Base-by-base conservation (phyloP, 805 yeast genomes). In the Maudiozyma serrabonitensis region DNA sequence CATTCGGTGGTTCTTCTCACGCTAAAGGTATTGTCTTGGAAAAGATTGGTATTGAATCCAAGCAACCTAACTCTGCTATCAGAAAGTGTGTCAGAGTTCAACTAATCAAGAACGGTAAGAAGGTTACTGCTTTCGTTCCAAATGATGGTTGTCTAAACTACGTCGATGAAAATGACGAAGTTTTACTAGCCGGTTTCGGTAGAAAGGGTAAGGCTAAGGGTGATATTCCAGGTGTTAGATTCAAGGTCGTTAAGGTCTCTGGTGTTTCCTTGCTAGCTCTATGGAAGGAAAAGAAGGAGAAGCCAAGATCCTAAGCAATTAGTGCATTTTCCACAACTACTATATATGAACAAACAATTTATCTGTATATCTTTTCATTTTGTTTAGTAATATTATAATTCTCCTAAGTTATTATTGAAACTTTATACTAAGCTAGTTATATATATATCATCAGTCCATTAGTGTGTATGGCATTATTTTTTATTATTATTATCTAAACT, bases 151-250 rank as follows among this genome's bases (percentile, higher is more conserved):
- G 99, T 84, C 80, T 93, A 77, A 93, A 93, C 93, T 93, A 84
- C 69, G 97, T 93, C 70, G 99, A 93, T 75, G 98, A 93, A 82
- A 93, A 93, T 83, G 99, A 93, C 80, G 98, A 93, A 79, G 99
- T 93, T 69, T 81, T 93, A 71, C 82, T 93, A 69, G 98, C 99
- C 71, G 99, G 99, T 84, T 93, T 93, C 89, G 99, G 99, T 88
- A 89, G 98, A 82, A 93, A 96, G 84, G 99, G 99, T 82, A 93
- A 93, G 84, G 99, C 99, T 76, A 93, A 93, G 95, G 99, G 99
- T 84, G 99, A 93, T 90, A 91, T 93, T 73, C 99, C 99, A 77
- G 99, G 99, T 88, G 99, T 93, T 74, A 93, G 99, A 87, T 93
- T 93, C 89, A 93, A 93, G 87, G 99, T 93, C 75, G 99, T 93